Base-by-base conservation (phyloP, 768 basidiomycete species). In the Leccinellum albellum region DNA sequence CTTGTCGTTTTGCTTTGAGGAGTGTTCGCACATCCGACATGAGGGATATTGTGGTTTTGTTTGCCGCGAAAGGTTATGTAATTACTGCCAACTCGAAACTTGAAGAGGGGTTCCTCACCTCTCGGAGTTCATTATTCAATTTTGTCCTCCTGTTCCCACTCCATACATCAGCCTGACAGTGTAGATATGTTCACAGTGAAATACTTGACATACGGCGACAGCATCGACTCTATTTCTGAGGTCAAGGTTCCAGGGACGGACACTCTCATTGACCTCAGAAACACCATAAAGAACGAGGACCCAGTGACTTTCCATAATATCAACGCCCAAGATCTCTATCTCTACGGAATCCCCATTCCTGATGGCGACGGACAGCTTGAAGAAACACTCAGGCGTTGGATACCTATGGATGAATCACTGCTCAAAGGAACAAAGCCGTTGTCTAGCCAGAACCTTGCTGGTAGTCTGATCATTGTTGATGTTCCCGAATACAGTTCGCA, bases 21-120 rank as follows among this genome's bases (percentile, higher is more conserved):
- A 94, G 79, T 26, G 89, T 81, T 54, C 91, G 89, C 32, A 84
- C 86, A 68, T 93, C 88, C n/a, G 89, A 72, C 89, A 91, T 91
- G 56, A 17, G 31, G 21, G 37, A 13, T 9, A 23, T 4, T 33
- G 28, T 12, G 8, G 14, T 28, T 24, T 8, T n/a, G n/a, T 26
- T 31, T 50, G 24, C 26, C 28, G 40, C 29, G 15, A 59, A 29
- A 9, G 3, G 0, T 37, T 37, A 37, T 15, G 33, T 35, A 17
- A 35, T 35, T 15, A 15, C 15, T 1, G n/a, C n/a, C n/a, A n/a
- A n/a, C n/a, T n/a, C n/a, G n/a, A n/a, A 35, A 15, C 26, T 26
- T 3, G 3, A 26, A 26, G 26, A 26, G 26, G 26, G 26, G 26
- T 6, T 26, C n/a, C n/a, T n/a, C n/a, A n/a, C n/a, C n/a, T n/a